Percentiles rank a stretch among this genome's conserved stretches.
phyloP scores from a whole-genome alignment of 1,139 yeast genomes.

The Scheffersomyces lignicola region DNA sequence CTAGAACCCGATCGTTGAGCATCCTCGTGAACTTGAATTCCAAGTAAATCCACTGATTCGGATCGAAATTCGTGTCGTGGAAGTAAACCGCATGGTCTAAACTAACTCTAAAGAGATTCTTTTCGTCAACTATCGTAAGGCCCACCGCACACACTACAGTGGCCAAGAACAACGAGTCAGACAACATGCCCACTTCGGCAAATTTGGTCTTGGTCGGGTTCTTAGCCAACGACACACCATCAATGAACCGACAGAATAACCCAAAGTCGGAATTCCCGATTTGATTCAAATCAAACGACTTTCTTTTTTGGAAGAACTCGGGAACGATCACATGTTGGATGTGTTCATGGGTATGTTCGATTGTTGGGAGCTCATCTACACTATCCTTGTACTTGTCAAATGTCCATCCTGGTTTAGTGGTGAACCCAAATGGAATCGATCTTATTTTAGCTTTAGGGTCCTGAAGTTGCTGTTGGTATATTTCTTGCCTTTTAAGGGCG shows the following conservation, averaged over 20 bases:
- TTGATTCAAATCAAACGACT: slow-evolving; percentile 17
- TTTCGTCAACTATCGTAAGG: slow-evolving; percentile 17
- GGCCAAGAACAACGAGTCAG: slow-evolving; percentile 28
- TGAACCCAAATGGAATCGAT: slow-evolving; percentile 31
- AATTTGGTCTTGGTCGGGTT: slow-evolving; percentile 21
- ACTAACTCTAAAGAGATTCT: slow-evolving; percentile 37
- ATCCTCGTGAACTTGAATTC: slow-evolving; percentile 36
- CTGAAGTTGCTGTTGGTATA: slow-evolving; percentile 10
- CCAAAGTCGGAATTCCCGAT: slow-evolving; percentile 35
- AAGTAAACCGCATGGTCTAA: slow-evolving; percentile 42
- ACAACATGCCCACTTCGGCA: slow-evolving; percentile 12
- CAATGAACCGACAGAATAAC: slow-evolving; percentile 33
- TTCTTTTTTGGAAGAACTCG: slow-evolving; percentile 24
- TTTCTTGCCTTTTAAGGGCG: slow-evolving; percentile 14
- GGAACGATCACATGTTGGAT: slow-evolving; percentile 31
- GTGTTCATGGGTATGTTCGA: slow-evolving; percentile 34
- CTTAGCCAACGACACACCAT: slow-evolving; percentile 24
- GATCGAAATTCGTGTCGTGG: slow-evolving; percentile 37
- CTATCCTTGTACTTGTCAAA: slow-evolving; percentile 33
- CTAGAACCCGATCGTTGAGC: slow-evolving; percentile 35
- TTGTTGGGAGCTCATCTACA: slow-evolving; percentile 25
- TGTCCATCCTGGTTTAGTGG: slow-evolving; percentile 28
- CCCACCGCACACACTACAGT: slow-evolving; percentile 27
- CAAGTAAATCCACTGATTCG: slow-evolving; percentile 40
- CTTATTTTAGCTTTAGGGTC: slow-evolving; percentile 12